Evolutionary conservation across 2,329 filamentous ascomycete species (phyloP), one percentile per base, ranked within the genome.

Genomic region (Hawksworthiomyces lignivorus): DNA sequence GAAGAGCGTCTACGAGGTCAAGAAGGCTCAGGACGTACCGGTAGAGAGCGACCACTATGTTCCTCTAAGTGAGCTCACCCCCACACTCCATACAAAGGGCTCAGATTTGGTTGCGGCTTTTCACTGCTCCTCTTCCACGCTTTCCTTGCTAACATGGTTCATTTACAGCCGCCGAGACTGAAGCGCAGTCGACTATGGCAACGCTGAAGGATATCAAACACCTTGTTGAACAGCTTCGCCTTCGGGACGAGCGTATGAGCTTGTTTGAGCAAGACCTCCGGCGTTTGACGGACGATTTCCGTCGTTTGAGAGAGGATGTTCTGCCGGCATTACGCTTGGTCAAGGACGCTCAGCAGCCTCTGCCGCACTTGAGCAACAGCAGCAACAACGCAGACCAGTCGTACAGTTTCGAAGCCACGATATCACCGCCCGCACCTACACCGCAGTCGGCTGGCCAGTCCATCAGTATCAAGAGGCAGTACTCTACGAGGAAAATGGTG

Each of bases 1-100:
- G 45, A 97, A 96, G 67, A 89, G 82, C 55, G 88, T 97, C 41
- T 97, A 96, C 65, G 89, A 97, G 57, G 82, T 92, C 57, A 98
- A 98, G 68, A 83, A 90, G 61, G 87, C 87, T 50, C 89, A 96
- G 57, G 88, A 94, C 54, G 78, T 97, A 46, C 84, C 87, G 14
- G 77, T 96, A 54, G 90, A 97, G 58, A 82, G 83, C 48, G 90
- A 96, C 55, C 87, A 97, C 62, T 98, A 96, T 60, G 76, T 96
- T 39, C 92, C 92, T 28, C 70, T 92, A 38, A 92, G 89, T 95
- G 81, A 55, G 84, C 70, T 14, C 31, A 39, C 20, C 28, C 20
- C 22, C 30, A 37, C 50, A 35, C 19, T 17, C 29, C 39, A 20
- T 22, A n/a, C n/a, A n/a, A n/a, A n/a, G n/a, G n/a, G n/a, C n/a